Base-by-base conservation (phyloP, 768 basidiomycete species). In the Russula olivacea region DNA sequence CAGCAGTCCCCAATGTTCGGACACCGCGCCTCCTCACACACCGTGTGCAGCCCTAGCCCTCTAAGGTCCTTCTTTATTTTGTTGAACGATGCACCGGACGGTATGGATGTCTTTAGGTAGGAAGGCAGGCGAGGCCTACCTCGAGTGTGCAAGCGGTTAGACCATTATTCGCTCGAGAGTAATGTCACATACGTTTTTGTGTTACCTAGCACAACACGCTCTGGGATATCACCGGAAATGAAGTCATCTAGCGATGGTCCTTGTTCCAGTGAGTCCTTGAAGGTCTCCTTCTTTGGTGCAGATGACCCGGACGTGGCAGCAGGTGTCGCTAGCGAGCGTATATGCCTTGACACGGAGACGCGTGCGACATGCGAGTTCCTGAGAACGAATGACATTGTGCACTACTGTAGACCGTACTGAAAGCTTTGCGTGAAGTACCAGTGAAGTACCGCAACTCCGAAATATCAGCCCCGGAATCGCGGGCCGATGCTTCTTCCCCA, bases 1-100 rank as follows among this genome's bases (percentile, higher is more conserved):
- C 97, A 99, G 71, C 97, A 99, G 71, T 98, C 96, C n/a, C 96
- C 97, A 60, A 99, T 98, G 71, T 99, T 99, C 0, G 97, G 97
- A 78, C 97, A 99, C 66, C 95, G 83, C 40, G 97, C 97, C 73
- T 99, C 97, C 75, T 99, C 97, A 71, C 97, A 99, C 2, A 99
- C 97, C 0, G 97, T 99, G 71, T 97, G 93, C 53, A 99, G 78
- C 9, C 84, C 84, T 2, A 99, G 81, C 2, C 95, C 96, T 57
- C 97, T 80, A 15, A 99, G 80, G 74, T 99, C 97, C 68, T 88
- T 91, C 82, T 96, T 98, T 67, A 99, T 98, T 71, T 85, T 91
- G 67, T 83, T 87, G 74, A 88, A 99, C 2, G 94, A 93, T 12
- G 79, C 78, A 34, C 93, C 91, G 0, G 89, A 91, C 1, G 97